These are phyloP conservation scores for Cladosporium austrohemisphaericum DNA, from an alignment of 2,329 filamentous ascomycete genomes.

Conservation along the genomic window DNA sequence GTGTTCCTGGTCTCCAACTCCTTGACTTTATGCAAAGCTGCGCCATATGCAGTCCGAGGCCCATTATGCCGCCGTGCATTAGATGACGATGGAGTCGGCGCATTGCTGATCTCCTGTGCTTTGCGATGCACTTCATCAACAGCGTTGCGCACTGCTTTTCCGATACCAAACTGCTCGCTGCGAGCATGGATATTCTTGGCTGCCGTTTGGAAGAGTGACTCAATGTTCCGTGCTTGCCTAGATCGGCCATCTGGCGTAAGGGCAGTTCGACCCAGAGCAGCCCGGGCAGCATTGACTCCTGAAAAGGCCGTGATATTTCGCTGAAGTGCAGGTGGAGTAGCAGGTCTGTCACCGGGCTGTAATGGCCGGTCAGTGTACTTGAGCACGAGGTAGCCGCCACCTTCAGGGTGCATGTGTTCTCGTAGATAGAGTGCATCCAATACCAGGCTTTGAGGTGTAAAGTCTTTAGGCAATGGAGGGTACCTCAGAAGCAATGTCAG, in stretches of 20 bases:
- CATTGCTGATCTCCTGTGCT: conserved; percentile 61
- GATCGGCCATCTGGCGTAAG: conserved; percentile 8
- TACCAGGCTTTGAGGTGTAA: conserved; percentile 63
- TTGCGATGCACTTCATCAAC: conserved; percentile 76
- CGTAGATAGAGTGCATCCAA: conserved; percentile 76
- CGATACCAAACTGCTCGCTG: conserved; percentile 73
- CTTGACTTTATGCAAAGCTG: conserved; percentile 34
- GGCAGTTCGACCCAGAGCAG: conserved; percentile 13
- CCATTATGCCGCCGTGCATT: conserved; percentile 34
- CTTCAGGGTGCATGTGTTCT: conserved; percentile 59
- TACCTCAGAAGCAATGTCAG: conserved; percentile 82
- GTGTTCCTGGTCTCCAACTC: conserved; percentile 63
- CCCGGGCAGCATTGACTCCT: conserved; percentile 21
- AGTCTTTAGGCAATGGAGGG: conserved; percentile 51
- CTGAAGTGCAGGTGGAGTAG: conserved; percentile 32
- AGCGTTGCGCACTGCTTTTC: conserved; percentile 75
- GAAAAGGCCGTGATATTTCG: conserved; percentile 34
- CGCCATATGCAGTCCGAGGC: conserved; percentile 40
- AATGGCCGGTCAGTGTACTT: conserved; percentile 61
- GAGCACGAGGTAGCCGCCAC: conserved; percentile 62
- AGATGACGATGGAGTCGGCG: conserved; percentile 29
- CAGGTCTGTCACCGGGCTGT: conserved; percentile 27
- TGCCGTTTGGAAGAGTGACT: conserved; percentile 70
- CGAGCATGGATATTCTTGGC: conserved; percentile 70
- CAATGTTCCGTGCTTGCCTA: conserved; percentile 46